Conservation (phyloP, 2,329 filamentous ascomycete genomes). For the Chaetomiaceae sp. region DNA sequence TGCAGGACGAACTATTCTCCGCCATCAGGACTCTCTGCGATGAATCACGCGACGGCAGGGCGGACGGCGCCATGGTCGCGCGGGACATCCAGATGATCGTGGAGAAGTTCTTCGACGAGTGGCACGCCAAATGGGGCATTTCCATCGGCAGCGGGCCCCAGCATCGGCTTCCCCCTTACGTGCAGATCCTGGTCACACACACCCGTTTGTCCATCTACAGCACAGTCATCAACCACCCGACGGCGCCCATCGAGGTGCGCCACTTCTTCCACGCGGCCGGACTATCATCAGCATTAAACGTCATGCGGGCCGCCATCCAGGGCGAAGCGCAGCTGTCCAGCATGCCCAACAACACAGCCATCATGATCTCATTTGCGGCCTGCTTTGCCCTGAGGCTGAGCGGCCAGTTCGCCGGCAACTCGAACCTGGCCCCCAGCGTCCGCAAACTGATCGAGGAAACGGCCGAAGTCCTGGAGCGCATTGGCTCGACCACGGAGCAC, state of each 20-base stretch:
- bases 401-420: slow-evolving; percentile 53
- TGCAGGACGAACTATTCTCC: slow-evolving; percentile 51
- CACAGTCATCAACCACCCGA: slow-evolving; percentile 70
- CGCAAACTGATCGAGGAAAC: slow-evolving; percentile 63
- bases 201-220: slow-evolving; percentile 71
- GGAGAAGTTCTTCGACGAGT: slow-evolving; percentile 61
- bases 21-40: slow-evolving; percentile 58
- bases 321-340: slow-evolving; percentile 65
- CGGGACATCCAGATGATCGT: slow-evolving; percentile 58
- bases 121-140: slow-evolving; percentile 59
- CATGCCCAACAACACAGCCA: slow-evolving; percentile 74
- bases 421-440: slow-evolving; percentile 58
- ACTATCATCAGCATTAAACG: slow-evolving; percentile 68
- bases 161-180: slow-evolving; percentile 62
- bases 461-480: slow-evolving; percentile 63
- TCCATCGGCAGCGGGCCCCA: slow-evolving; percentile 50
- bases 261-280: slow-evolving; percentile 69
- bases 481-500: slow-evolving; percentile 62
- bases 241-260: slow-evolving; percentile 64
- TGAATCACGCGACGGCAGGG: slow-evolving; percentile 44
- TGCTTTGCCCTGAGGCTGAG: slow-evolving; percentile 65
- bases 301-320: slow-evolving; percentile 68
- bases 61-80: slow-evolving; percentile 50
- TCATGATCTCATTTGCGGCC: slow-evolving; percentile 73
- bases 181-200: slow-evolving; percentile 69